A percentile compares a stretch with the other conserved stretches of the same genome.
Conservation (phyloP, 306 rosid genomes). For the Rubus idaeus region DNA sequence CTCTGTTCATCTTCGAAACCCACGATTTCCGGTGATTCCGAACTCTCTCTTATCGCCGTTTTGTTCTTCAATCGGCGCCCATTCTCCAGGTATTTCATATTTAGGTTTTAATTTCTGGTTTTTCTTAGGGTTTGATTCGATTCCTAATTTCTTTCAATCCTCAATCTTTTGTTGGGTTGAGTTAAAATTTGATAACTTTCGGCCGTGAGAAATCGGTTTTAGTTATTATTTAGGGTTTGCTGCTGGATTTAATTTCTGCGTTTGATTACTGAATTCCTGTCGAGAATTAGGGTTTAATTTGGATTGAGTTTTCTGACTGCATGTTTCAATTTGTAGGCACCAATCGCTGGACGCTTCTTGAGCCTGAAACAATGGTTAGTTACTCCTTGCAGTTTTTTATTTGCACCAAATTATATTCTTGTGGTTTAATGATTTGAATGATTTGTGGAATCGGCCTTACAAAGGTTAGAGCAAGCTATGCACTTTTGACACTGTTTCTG, state of each 20-base stretch:
- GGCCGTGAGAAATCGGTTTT: background rate
- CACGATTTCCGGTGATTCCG: background rate
- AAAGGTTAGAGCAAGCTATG: background rate
- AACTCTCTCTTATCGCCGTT: background rate
- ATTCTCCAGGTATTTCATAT: background rate
- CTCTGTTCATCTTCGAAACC: background rate
- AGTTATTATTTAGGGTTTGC: background rate
- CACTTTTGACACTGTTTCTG: background rate
- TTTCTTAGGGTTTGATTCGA: background rate
- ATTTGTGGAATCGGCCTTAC: background rate
- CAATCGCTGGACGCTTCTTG: constrained; percentile 3
- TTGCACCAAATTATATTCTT: no score
- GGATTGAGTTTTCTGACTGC: background rate
- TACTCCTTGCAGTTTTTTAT: background rate
- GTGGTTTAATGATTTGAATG: background rate
- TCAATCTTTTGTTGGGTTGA: background rate
- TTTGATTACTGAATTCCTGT: background rate
- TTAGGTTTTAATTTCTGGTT: background rate
- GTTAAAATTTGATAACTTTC: background rate
- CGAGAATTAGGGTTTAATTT: background rate
- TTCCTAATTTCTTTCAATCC: background rate
- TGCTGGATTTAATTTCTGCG: background rate
- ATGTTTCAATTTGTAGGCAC: background rate
- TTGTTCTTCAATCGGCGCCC: background rate
- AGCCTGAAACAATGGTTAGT: constrained; percentile 29